phyloP scores from a whole-genome alignment of 2,329 filamentous ascomycete species.

The Monosporascus sp. region DNA sequence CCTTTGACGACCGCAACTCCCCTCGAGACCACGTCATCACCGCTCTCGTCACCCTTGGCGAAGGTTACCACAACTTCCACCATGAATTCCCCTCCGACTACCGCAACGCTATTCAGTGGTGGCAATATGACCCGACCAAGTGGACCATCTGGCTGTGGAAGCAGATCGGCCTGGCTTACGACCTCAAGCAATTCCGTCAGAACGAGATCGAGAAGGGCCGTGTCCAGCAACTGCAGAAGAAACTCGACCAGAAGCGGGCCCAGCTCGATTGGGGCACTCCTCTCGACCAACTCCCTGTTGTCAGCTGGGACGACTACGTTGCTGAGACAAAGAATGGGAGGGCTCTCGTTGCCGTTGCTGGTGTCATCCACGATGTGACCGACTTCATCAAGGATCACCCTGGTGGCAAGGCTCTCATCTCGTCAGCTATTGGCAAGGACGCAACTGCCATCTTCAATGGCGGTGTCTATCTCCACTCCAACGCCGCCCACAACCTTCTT shows the following conservation, averaged over 20 bases:
- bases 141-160: constrained; percentile 66
- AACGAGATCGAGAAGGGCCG: constrained; percentile 67
- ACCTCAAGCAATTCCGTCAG: constrained; percentile 61
- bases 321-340: constrained; percentile 59
- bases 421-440: constrained; percentile 59
- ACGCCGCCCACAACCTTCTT: constrained; percentile 62
- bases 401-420: constrained; percentile 63
- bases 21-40: constrained; percentile 65
- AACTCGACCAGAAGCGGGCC: constrained; percentile 59
- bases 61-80: constrained; percentile 71
- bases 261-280: constrained; percentile 62
- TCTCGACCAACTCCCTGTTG: constrained; percentile 41
- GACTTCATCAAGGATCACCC: constrained; percentile 65
- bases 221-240: constrained; percentile 63
- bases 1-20: constrained; percentile 66
- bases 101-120: constrained; percentile 65
- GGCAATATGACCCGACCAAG: constrained; percentile 68
- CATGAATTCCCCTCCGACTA: constrained; percentile 69
- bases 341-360: constrained; percentile 55
- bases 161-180: constrained; percentile 61
- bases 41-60: constrained; percentile 60
- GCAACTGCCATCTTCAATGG: constrained; percentile 66
- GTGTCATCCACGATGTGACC: constrained; percentile 60
- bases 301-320: constrained; percentile 58
- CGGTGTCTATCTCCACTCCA: constrained; percentile 63